Base-by-base conservation (phyloP, 352 stramenopile genomes). In the Pythium coloratum region DNA sequence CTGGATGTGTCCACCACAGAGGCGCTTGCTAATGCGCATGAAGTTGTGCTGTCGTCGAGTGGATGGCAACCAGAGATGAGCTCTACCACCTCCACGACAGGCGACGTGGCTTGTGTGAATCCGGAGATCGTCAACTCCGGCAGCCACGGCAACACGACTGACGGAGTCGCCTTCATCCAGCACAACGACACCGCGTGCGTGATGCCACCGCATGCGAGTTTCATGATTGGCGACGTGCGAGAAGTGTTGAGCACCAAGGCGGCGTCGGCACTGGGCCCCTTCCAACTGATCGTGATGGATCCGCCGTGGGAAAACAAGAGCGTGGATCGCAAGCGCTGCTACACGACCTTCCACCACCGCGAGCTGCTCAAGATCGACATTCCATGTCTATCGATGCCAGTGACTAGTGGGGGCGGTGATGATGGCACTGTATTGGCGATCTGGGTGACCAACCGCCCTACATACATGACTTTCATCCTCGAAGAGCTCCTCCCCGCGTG, bases 221-320 rank as follows among this genome's bases (percentile, higher is more conserved):
- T 70, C 36, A 30, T 73, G 30, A 56, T 64, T 2, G 64, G 72
- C 10, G 65, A 78, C 30, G 59, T 76, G 2, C 66, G 64, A 5
- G 10, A 34, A 20, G 47, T 18, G 67, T 82, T 63, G 69, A 79
- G 3, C 59, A 72, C 20, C 60, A 70, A 68, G 14, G 26, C 30
- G 6, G 40, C 40, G 16, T 13, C 33, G 76, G 16, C 49, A 5
- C 54, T 80, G 1, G 60, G 59, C 18, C 33, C 18, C 13, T 84
- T 81, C 60, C 32, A 59, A 10, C 70, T 82, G 55, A 88, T 93
- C 51, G 61, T 89, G 14, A 83, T 91, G 73, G 85, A 93, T 33
- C 82, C 85, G 7, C 85, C 85, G 13, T 93, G 85, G 85, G 71
- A 84, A 47, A 93, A 93, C 77, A 93, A 91, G 58, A 91, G 81